Evolutionary conservation across 2,329 filamentous ascomycete species (phyloP).

Genomic region (Penicillium corylophilum): DNA sequence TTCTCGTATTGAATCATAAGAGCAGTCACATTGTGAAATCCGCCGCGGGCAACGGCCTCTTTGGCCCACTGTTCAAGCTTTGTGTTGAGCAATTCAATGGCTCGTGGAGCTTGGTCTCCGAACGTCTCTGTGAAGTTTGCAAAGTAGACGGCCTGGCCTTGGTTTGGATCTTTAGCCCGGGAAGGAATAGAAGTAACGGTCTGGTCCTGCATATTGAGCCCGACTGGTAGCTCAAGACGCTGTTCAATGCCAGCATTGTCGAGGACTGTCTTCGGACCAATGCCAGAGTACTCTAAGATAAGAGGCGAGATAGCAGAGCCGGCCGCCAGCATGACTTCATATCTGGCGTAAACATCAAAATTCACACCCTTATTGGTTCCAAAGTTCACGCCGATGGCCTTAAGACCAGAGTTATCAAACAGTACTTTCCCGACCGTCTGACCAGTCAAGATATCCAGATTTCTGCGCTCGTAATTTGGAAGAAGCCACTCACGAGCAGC

Average conservation of each 20-base stretch:
- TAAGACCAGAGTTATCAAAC: conserved; percentile 9
- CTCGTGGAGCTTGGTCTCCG: conserved; percentile 18
- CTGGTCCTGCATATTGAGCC: conserved; percentile 32
- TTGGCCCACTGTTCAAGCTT: conserved; percentile 29
- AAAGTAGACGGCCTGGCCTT: conserved; percentile 30
- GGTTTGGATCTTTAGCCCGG: conserved; percentile 9
- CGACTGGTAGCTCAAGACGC: conserved; percentile 28
- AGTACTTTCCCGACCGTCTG: conserved; percentile 27
- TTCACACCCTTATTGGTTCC: conserved; percentile 21
- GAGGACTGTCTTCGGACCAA: conserved; percentile 23
- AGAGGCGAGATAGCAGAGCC: conserved; percentile 27
- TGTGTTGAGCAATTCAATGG: conserved; percentile 20
- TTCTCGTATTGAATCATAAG: conserved; percentile 27
- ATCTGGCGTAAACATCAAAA: conserved; percentile 22
- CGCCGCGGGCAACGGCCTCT: conserved; percentile 25
- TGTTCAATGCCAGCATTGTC: conserved; percentile 18
- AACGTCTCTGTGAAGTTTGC: conserved; percentile 29
- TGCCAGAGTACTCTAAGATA: conserved; percentile 31
- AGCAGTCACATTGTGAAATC: conserved; percentile 27
- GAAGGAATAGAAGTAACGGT: conserved; percentile 25
- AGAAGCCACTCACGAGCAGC: conserved; percentile 30
- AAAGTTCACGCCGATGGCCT: conserved; percentile 27
- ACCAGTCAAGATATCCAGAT: conserved; percentile 26
- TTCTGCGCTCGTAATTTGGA: conserved; percentile 22
- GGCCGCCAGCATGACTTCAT: conserved; percentile 30